Conservation (phyloP, 1,139 yeast genomes). For the Candida albicans region DNA sequence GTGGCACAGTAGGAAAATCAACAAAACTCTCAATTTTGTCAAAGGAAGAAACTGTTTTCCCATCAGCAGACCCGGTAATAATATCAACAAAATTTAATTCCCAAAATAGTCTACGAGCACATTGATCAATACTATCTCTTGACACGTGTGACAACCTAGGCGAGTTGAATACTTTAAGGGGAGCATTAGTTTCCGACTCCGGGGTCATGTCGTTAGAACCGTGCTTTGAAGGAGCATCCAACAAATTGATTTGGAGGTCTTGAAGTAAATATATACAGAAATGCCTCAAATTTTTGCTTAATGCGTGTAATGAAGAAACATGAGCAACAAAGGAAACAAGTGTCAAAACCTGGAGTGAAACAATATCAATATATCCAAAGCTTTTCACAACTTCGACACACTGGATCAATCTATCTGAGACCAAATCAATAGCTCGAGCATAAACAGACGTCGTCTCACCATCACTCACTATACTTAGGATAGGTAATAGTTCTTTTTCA, state of each 20-base stretch:
- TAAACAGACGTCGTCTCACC: conserved; percentile 40
- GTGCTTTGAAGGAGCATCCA: conserved; percentile 23
- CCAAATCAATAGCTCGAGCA: conserved; percentile 28
- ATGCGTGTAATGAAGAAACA: conserved; percentile 46
- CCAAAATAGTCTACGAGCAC: conserved; percentile 48
- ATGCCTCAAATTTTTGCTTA: conserved; percentile 39
- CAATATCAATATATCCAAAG: conserved; percentile 29
- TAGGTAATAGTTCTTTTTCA: conserved; percentile 38
- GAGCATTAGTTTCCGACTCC: conserved; percentile 6
- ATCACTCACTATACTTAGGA: conserved; percentile 48
- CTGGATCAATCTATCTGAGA: conserved; percentile 34
- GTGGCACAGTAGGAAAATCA: conserved; percentile 35
- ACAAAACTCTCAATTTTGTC: conserved; percentile 31
- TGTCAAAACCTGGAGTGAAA: conserved; percentile 41
- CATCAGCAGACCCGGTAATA: conserved; percentile 52
- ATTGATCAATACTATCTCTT: conserved; percentile 23
- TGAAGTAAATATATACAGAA: conserved; percentile 36
- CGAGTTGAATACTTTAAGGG: conserved; percentile 12
- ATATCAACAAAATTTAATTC: conserved; percentile 50
- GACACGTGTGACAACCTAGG: conserved; percentile 19
- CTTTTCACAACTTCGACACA: conserved; percentile 32
- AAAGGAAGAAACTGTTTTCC: conserved; percentile 42
- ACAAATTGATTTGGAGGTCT: conserved; percentile 31
- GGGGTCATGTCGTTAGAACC: conserved; percentile 7
- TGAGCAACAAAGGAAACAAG: conserved; percentile 43